A percentile compares a stretch with the other conserved stretches of the same genome.
These are phyloP conservation scores for Phaeophleospora eucalypticola DNA, from an alignment of 2,329 filamentous ascomycete genomes.

Conservation along the genomic window DNA sequence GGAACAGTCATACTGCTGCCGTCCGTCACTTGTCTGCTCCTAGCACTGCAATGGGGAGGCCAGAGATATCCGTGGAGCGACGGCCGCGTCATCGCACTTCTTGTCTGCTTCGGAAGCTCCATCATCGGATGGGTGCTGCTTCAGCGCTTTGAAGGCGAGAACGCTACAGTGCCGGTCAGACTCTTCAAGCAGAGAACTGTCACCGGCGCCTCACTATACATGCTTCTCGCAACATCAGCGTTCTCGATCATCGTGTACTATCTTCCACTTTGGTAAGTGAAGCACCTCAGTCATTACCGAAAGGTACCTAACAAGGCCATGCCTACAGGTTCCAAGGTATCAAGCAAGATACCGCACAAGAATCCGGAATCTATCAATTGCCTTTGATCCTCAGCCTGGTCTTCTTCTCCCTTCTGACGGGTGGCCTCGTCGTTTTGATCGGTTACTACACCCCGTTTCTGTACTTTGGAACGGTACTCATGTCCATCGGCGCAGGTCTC, in stretches of 20 bases:
- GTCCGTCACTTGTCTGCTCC: slow-evolving; percentile 40
- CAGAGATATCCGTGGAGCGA: slow-evolving; percentile 30
- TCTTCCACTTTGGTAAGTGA: slow-evolving; percentile 13
- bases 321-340: slow-evolving; percentile 17
- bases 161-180: slow-evolving; percentile 13
- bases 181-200: slow-evolving; percentile 15
- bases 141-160: slow-evolving; percentile 13
- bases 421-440: slow-evolving; percentile 33
- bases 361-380: slow-evolving; percentile 15
- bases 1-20: slow-evolving; percentile 37
- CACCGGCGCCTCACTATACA: slow-evolving; percentile 8
- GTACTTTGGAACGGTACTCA: slow-evolving; percentile 36
- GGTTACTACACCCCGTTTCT: slow-evolving; percentile 47
- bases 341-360: slow-evolving; percentile 6
- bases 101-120: slow-evolving; percentile 28
- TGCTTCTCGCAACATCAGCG: slow-evolving; percentile 8
- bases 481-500: slow-evolving; percentile 41
- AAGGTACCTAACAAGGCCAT: background rate
- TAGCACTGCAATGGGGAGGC: slow-evolving; percentile 46
- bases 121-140: slow-evolving; percentile 11
- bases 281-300: too few species aligned
- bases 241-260: slow-evolving; percentile 15
- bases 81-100: slow-evolving; percentile 39
- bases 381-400: slow-evolving; percentile 35
- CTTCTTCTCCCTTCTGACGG: slow-evolving; percentile 36